Evolutionary conservation across 2,329 filamentous ascomycete genomes (phyloP), one percentile per base, ranked within the genome.

Genomic region (Aspergillus pseudonomiae): DNA sequence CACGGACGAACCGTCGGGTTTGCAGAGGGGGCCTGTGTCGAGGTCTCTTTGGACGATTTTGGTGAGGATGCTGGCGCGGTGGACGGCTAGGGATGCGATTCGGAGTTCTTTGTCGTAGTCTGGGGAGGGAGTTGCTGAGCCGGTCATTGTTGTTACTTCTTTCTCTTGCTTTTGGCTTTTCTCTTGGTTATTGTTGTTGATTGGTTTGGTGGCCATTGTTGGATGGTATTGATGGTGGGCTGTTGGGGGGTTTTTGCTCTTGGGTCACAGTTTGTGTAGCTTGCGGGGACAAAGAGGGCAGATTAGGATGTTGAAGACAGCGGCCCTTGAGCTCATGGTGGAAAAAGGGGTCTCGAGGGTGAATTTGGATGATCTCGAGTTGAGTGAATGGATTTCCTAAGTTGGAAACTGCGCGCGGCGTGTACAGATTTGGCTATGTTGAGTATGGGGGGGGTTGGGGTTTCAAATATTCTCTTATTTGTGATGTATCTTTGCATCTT

Each of bases 1-100:
- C 36, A 63, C 62, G 58, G 58, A 58, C 1, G 62, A 63, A 16
- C 41, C 58, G 28, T 63, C 62, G 11, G 58, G 52, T 30, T 61
- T 61, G 30, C 19, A 26, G n/a, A 30, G 50, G 19, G 53, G 26
- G 12, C 30, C 28, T 43, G 46, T 57, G 28, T 63, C 57, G 2
- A 14, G n/a, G 12, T 57, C 32, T 14, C 14, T 19, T 30, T 57
- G 58, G 26, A 54, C 28, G 36, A 21, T 36, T 41, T 61, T 63
- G 46, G 62, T 61, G 53, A 59, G 24, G n/a, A 61, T 57, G 39
- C 62, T 61, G 58, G 62, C 58, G 41, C 57, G 45, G 16, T 63
- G 58, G 9, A 63, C 57, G 4, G 62, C 62, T 30, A 60, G 36
- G 46, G 45, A 53, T 36, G 62, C 62, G 26, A 61, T 57, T 36